Percentiles rank a stretch among this genome's conserved stretches.
Evolutionary conservation across 2,329 filamentous ascomycete genomes (phyloP).

Genomic region (Penicillium capsulatum): DNA sequence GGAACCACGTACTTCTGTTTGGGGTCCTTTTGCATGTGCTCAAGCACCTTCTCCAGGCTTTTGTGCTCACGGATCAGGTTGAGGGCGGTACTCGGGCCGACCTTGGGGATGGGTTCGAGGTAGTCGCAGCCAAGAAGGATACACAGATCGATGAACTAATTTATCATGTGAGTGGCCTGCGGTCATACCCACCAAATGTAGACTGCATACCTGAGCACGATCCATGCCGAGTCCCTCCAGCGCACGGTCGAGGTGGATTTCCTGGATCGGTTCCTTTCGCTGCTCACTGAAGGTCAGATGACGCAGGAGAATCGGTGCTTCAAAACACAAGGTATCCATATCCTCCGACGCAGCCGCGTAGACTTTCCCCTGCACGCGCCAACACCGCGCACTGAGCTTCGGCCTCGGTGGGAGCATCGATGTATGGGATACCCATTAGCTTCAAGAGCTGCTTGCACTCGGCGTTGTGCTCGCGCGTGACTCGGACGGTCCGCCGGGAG

Average conservation of each 20-base stretch:
- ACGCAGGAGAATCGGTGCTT: constrained; percentile 81
- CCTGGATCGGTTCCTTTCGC: constrained; percentile 94
- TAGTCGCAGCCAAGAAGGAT: constrained; percentile 98
- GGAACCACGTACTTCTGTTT: constrained; percentile 80
- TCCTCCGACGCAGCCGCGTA: constrained; percentile 96
- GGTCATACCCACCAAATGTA: constrained; percentile 7
- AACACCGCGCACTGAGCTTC: constrained; percentile 94
- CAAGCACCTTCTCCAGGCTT: constrained; percentile 79
- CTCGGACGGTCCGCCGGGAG: constrained; percentile 83
- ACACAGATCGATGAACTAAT: constrained; percentile 91
- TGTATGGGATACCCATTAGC: constrained; percentile 93
- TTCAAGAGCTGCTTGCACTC: constrained; percentile 89
- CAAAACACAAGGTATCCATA: constrained; percentile 97
- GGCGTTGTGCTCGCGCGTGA: constrained; percentile 93
- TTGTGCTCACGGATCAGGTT: constrained; percentile 93
- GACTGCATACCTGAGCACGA: constrained; percentile 62
- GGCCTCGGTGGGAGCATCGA: constrained; percentile 92
- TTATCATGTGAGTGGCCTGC: constrained; percentile 1
- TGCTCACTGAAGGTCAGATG: constrained; percentile 97
- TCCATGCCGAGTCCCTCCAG: constrained; percentile 87
- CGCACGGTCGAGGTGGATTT: constrained; percentile 83
- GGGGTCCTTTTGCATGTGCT: constrained; percentile 68
- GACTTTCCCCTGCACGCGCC: constrained; percentile 85
- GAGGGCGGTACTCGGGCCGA: constrained; percentile 85
- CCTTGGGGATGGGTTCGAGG: constrained; percentile 89